Evolutionary conservation across 176 grass and related monocot species (phyloP).

Genomic region (Paspalum notatum): DNA sequence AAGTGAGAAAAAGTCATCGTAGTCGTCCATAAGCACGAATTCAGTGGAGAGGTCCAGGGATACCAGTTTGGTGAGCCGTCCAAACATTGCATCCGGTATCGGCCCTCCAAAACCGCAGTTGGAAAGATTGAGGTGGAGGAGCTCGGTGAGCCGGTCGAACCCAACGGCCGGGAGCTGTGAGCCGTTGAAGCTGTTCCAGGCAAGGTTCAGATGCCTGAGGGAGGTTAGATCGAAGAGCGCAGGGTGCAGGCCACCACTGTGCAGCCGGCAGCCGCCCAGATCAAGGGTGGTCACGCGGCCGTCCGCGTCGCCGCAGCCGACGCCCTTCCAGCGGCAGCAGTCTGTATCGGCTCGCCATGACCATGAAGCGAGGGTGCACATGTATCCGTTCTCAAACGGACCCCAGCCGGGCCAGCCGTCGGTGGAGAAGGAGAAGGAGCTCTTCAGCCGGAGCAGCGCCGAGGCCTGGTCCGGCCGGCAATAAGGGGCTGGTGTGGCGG

Average conservation of each 20-base stretch:
- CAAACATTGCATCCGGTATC: background rate
- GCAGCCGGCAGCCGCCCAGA: background rate
- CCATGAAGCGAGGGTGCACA: background rate
- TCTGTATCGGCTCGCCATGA: background rate
- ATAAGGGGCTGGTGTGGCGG: background rate
- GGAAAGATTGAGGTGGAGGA: background rate
- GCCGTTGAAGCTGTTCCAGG: background rate
- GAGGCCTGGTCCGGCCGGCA: background rate
- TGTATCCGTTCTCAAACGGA: background rate
- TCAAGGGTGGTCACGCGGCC: background rate
- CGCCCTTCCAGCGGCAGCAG: background rate
- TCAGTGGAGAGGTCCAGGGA: background rate
- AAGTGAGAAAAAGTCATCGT: background rate
- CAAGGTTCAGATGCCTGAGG: background rate
- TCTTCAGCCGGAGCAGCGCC: constrained; percentile 43
- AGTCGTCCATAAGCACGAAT: background rate
- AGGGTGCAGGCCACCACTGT: background rate
- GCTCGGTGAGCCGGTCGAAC: background rate
- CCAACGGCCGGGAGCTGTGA: background rate
- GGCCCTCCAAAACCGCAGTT: background rate
- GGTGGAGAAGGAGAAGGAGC: constrained; percentile 47
- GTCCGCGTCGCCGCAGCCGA: background rate
- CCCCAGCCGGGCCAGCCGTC: background rate
- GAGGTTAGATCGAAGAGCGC: background rate
- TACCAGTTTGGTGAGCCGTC: background rate